Percentiles rank a stretch among this genome's conserved stretches.
These are phyloP conservation scores for Salix viminalis DNA, from an alignment of 345 rosid genomes.

Conservation along the genomic window DNA sequence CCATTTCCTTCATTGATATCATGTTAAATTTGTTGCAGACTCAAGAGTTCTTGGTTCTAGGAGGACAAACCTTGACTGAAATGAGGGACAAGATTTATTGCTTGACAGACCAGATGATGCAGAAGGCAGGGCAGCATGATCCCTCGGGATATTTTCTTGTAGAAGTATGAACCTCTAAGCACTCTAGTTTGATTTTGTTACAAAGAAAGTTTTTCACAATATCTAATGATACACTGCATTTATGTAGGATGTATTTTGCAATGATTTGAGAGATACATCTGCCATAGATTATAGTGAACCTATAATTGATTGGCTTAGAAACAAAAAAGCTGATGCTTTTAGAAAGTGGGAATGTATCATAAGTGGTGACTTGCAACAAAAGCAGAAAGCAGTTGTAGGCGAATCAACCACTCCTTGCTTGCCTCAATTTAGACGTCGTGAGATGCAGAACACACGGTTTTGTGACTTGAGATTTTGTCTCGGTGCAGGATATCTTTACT, in stretches of 20 bases:
- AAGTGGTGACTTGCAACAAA: conserved; percentile 51
- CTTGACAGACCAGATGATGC: conserved; percentile 67
- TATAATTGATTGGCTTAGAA: conserved; percentile 68
- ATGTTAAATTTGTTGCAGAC: conserved; percentile 35
- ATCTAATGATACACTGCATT: conserved; percentile 12
- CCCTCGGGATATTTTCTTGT: conserved; percentile 89
- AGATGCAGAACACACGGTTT: conserved; percentile 61
- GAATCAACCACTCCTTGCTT: conserved; percentile 30
- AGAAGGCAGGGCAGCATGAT: conserved; percentile 57
- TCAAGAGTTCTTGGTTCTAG: conserved; percentile 83
- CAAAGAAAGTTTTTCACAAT: background rate
- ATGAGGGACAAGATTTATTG: conserved; percentile 78
- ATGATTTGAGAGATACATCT: conserved; percentile 65
- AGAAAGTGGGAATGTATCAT: conserved; percentile 64
- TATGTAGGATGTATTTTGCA: conserved; percentile 62
- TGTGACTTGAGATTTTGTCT: conserved; percentile 67
- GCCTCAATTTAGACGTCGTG: conserved; percentile 50
- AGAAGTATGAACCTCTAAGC: conserved; percentile 44
- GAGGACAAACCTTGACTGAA: conserved; percentile 62
- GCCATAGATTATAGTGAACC: conserved; percentile 68
- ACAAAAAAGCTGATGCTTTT: conserved; percentile 62
- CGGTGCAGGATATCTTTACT: conserved; percentile 80
- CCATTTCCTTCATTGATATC: conserved; percentile 1
- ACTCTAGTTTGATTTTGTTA: background rate
- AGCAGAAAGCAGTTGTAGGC: conserved; percentile 53